Conservation (phyloP, 2,329 filamentous ascomycete genomes). For the Zymoseptoria pseudotritici region DNA sequence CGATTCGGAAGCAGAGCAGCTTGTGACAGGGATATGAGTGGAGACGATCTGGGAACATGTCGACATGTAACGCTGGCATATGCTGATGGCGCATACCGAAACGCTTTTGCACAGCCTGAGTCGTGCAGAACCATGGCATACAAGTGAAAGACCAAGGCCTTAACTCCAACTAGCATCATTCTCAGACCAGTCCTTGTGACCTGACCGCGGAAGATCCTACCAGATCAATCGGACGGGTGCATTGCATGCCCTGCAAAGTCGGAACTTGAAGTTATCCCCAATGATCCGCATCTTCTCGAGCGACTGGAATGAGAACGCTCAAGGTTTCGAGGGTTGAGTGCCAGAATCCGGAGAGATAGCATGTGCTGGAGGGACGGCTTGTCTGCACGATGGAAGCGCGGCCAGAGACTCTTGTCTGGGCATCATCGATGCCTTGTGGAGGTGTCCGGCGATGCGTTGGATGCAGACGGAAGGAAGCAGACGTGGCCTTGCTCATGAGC, state of each 20-base stretch:
- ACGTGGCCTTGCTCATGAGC: background rate
- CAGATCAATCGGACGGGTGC: too few relatives aligned
- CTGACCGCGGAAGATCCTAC: too few relatives aligned
- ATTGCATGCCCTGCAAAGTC: too few relatives aligned
- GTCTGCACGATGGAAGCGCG: too few relatives aligned
- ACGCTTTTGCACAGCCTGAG: background rate
- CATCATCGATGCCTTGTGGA: background rate
- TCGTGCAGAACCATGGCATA: background rate
- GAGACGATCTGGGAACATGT: background rate
- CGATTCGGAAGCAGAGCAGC: background rate
- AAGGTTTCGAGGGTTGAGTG: too few relatives aligned
- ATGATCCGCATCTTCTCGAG: too few relatives aligned
- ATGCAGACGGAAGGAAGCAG: background rate
- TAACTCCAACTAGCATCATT: background rate
- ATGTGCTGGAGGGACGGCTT: too few relatives aligned
- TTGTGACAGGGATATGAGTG: background rate
- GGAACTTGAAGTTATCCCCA: too few relatives aligned
- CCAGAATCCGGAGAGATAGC: too few relatives aligned
- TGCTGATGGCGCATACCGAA: background rate
- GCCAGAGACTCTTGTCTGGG: too few relatives aligned
- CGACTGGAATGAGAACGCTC: too few relatives aligned
- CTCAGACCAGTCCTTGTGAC: too few relatives aligned
- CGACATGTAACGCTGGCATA: background rate
- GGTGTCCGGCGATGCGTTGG: background rate
- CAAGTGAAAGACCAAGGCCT: background rate